A percentile compares a stretch with the other conserved stretches of the same genome.
Evolutionary conservation across 495 filamentous ascomycete genomes (phyloP).

Genomic region (Achaetomiella virescens): DNA sequence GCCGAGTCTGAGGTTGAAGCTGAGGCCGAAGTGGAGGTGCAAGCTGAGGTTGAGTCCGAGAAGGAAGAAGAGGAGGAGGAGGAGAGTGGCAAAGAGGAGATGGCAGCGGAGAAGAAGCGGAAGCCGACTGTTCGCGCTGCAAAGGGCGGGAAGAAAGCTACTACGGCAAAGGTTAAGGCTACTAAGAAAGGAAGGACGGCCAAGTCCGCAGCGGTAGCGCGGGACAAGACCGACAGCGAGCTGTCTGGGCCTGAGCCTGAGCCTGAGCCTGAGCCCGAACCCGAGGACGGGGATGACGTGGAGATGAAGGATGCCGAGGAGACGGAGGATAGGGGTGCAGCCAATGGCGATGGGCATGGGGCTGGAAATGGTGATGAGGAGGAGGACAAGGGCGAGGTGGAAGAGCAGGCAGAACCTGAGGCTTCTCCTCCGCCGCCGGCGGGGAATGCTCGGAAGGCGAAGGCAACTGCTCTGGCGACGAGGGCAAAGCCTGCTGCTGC

Average conservation of each 20-base stretch:
- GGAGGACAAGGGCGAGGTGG: slow-evolving; percentile 6
- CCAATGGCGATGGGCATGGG: too few relatives aligned
- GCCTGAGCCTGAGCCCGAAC: slow-evolving; percentile 12
- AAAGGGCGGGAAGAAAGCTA: slow-evolving; percentile 6
- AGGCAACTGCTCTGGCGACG: neutral
- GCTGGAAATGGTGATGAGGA: neutral
- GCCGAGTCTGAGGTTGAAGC: slow-evolving; percentile 14
- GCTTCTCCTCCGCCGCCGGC: neutral
- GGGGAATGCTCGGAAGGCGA: neutral
- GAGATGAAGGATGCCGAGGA: slow-evolving; percentile 25
- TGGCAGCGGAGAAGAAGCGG: neutral
- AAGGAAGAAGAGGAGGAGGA: slow-evolving; percentile 12
- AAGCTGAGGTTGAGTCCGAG: neutral
- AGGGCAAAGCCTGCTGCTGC: neutral
- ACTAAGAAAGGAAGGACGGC: slow-evolving; percentile 9
- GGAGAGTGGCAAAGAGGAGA: slow-evolving; percentile 5
- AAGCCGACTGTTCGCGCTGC: neutral
- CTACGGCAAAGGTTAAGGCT: slow-evolving; percentile 11
- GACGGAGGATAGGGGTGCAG: neutral
- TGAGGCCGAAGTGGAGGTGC: slow-evolving; percentile 5
- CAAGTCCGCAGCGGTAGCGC: neutral
- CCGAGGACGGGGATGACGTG: slow-evolving; percentile 21
- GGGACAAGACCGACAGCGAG: slow-evolving; percentile 7
- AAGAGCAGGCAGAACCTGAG: neutral
- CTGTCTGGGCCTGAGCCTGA: slow-evolving; percentile 13